A percentile compares a stretch with the other conserved stretches of the same genome.
These are phyloP conservation scores for Penicillium sp. DNA, from an alignment of 2,329 filamentous ascomycete genomes.

Conservation along the genomic window DNA sequence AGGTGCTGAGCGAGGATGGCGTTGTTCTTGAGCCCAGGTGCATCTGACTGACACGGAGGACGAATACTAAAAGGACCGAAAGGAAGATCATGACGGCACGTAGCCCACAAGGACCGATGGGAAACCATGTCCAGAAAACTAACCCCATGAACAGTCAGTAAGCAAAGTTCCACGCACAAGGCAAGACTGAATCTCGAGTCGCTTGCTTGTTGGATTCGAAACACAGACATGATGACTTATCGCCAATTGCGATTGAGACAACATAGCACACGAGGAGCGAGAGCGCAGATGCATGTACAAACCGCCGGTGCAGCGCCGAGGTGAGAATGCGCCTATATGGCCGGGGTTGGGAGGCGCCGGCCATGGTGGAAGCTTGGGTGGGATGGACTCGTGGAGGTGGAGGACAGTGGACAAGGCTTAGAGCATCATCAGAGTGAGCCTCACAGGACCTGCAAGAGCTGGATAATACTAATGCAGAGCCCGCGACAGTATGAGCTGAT, in stretches of 20 bases:
- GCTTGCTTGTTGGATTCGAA: background rate
- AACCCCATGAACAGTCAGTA: background rate
- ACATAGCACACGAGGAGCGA: constrained; percentile 73
- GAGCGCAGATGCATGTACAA: constrained; percentile 74
- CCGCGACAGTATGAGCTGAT: constrained; percentile 12
- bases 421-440: constrained; percentile 29
- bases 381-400: constrained; percentile 31
- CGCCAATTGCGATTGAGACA: constrained; percentile 70
- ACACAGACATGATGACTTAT: constrained; percentile 69
- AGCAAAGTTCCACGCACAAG: background rate
- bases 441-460: constrained; percentile 20
- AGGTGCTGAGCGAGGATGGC: constrained; percentile 66
- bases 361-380: constrained; percentile 40
- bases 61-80: constrained; percentile 74
- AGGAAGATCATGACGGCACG: constrained; percentile 76
- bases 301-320: constrained; percentile 82
- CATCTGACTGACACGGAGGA: constrained; percentile 83
- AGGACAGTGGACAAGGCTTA: constrained; percentile 26
- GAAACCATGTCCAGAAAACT: constrained; percentile 89
- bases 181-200: background rate
- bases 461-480: constrained; percentile 1
- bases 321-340: constrained; percentile 88
- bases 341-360: constrained; percentile 42
- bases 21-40: constrained; percentile 75
- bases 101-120: constrained; percentile 73